Conservation (phyloP, 805 yeast species). For the Sporopachydermia lactativora region DNA sequence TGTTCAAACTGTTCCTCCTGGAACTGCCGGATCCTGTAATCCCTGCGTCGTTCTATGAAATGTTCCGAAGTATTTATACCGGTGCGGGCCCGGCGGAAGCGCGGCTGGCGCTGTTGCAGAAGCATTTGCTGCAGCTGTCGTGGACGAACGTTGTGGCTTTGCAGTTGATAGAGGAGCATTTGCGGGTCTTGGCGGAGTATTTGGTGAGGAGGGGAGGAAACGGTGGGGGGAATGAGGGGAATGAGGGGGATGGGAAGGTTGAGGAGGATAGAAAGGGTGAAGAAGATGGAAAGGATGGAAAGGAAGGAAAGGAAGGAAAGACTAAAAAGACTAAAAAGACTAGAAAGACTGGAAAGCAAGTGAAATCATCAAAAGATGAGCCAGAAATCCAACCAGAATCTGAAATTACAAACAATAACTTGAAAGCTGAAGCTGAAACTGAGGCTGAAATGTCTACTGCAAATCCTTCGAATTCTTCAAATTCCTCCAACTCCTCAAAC, state of each 20-base stretch:
- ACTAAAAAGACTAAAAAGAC: too few relatives aligned
- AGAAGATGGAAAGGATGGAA: too few relatives aligned
- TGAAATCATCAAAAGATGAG: too few relatives aligned
- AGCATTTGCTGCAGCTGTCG: conserved; percentile 40
- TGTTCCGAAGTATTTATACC: conserved; percentile 39
- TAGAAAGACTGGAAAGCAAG: too few relatives aligned
- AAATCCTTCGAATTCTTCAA: too few relatives aligned
- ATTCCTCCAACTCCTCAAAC: too few relatives aligned
- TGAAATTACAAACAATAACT: too few relatives aligned
- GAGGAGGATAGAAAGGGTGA: too few relatives aligned
- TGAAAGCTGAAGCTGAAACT: not conserved
- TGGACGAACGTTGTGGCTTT: conserved; percentile 48
- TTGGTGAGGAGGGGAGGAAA: conserved; percentile 29
- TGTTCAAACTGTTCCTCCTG: conserved; percentile 42
- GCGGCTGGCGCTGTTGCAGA: conserved; percentile 35
- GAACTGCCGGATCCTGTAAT: conserved; percentile 54
- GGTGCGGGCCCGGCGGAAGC: conserved; percentile 16
- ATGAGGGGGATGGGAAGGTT: not conserved
- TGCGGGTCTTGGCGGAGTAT: conserved; percentile 34
- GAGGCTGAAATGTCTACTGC: not conserved
- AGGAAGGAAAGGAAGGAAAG: too few relatives aligned
- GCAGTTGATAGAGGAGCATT: conserved; percentile 51
- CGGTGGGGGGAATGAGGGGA: conserved; percentile 15
- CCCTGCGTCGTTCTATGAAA: conserved; percentile 37
- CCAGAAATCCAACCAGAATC: conserved; percentile 6